Base-by-base conservation (phyloP, 306 rosid genomes). In the Quillaja saponaria region DNA sequence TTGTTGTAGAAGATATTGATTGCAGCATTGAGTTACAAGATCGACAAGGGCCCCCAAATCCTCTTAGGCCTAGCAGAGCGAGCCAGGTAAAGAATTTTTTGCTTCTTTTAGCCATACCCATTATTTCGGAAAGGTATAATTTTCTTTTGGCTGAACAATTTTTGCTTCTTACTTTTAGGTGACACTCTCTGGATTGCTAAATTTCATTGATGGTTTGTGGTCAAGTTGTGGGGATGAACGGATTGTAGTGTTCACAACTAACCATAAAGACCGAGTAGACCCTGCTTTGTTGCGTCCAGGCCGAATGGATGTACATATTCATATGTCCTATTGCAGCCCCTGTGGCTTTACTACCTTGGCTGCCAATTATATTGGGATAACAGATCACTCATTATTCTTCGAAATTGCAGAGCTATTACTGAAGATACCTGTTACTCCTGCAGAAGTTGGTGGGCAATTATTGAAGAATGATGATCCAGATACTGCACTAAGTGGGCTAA, bases 291-390 rank as follows among this genome's bases (percentile, higher is more conserved):
- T 49, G 33, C 54, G n/a, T 18, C 54, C 33, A 8, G 64, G 64
- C 11, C 49, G 20, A 12, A 58, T 20, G 64, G 64, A 40, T 14
- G 16, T 20, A 13, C 64, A 40, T 31, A 58, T 58, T 25, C 18
- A 58, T 4, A 40, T 58, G 50, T 40, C 64, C 35, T 40, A 18
- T 2, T 10, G 28, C 54, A 49, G 31, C 4, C 1, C 12, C 0
- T 28, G 16, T 8, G 49, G 64, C 7, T 58, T 58, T 15, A 13
- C 5, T 4, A 17, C 14, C 13, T 13, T 40, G 13, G 38, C 50
- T 14, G n/a, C 49, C 8, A 58, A 38, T 40, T 58, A 58, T 28
- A 34, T 58, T 2, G 64, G 64, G 1, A 17, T 40, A 3, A 11
- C 34, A 3, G 6, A 35, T 11, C 63, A 57, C 63, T 8, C 25